Percentiles rank a stretch among this genome's conserved stretches.
Evolutionary conservation across 352 stramenopile genomes (phyloP).

Genomic region (Phytophthora lateralis): DNA sequence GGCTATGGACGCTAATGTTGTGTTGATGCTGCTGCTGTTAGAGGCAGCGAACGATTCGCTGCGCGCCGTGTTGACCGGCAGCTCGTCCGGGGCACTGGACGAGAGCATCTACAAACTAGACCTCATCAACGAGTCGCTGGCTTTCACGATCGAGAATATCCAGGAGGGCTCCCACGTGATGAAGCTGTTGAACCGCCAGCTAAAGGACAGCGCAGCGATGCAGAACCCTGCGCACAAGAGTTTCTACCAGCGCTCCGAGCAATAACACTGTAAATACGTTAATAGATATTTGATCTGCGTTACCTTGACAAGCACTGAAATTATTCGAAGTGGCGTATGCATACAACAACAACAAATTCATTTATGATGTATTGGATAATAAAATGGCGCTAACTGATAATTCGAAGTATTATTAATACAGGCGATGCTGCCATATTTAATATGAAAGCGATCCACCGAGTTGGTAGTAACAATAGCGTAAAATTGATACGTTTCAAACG

Average conservation of each 20-base stretch:
- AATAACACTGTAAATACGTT: not conserved
- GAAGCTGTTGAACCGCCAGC: conserved; percentile 70
- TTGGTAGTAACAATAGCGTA: too few relatives aligned
- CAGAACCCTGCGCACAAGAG: conserved; percentile 37
- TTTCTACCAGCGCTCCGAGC: conserved; percentile 33
- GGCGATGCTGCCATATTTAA: too few relatives aligned
- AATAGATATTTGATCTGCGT: too few relatives aligned
- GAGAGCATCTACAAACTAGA: conserved; percentile 73
- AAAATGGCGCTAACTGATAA: too few relatives aligned
- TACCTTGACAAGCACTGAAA: too few relatives aligned
- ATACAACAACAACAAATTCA: too few relatives aligned
- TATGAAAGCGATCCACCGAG: too few relatives aligned
- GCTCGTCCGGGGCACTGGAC: conserved; percentile 43
- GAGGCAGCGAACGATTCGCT: conserved; percentile 54
- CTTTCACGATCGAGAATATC: conserved; percentile 83
- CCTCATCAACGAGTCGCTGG: conserved; percentile 81
- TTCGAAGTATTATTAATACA: too few relatives aligned
- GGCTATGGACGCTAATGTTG: conserved; percentile 1
- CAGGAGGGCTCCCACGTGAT: conserved; percentile 77
- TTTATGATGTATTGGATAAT: too few relatives aligned
- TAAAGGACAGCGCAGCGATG: conserved; percentile 60
- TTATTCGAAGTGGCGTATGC: too few relatives aligned
- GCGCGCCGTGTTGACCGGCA: conserved; percentile 37
- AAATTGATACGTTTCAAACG: too few relatives aligned
- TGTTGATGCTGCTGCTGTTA: conserved; percentile 19